phyloP scores from a whole-genome alignment of 768 basidiomycete genomes.

The Leucocoprinus birnbaumii region DNA sequence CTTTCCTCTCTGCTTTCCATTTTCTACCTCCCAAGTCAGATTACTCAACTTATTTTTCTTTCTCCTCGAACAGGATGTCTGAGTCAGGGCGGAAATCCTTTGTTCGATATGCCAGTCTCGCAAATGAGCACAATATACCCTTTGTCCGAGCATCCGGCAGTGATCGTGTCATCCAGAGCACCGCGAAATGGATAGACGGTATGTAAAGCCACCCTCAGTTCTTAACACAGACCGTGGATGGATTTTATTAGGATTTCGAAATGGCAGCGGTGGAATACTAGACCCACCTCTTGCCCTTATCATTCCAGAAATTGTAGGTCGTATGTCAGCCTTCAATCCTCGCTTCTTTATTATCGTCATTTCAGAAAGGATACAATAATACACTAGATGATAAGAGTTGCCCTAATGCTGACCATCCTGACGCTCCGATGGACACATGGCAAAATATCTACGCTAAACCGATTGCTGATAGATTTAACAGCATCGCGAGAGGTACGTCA shows the following conservation, averaged over 20 bases:
- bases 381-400: constrained; percentile 71
- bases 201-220: not conserved
- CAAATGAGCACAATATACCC: constrained; percentile 42
- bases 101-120: constrained; percentile 49
- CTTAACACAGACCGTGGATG: not conserved
- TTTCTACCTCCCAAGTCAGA: not conserved
- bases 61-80: constrained; percentile 29
- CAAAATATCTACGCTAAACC: constrained; percentile 48
- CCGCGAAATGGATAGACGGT: constrained; percentile 72
- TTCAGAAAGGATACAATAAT: constrained; percentile 40
- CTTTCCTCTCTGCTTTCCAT: not conserved
- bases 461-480: constrained; percentile 58
- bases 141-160: constrained; percentile 46
- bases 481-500: constrained; percentile 57
- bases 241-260: constrained; percentile 49
- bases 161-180: constrained; percentile 61
- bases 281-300: constrained; percentile 53
- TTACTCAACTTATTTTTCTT: not conserved
- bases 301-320: constrained; percentile 50
- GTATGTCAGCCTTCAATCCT: too few species aligned
- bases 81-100: constrained; percentile 52
- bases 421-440: constrained; percentile 50
- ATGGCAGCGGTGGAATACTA: constrained; percentile 43
- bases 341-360: too few species aligned
- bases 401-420: constrained; percentile 46